Evolutionary conservation across 805 yeast species (phyloP).

Genomic region (Candida parachauliodes): DNA sequence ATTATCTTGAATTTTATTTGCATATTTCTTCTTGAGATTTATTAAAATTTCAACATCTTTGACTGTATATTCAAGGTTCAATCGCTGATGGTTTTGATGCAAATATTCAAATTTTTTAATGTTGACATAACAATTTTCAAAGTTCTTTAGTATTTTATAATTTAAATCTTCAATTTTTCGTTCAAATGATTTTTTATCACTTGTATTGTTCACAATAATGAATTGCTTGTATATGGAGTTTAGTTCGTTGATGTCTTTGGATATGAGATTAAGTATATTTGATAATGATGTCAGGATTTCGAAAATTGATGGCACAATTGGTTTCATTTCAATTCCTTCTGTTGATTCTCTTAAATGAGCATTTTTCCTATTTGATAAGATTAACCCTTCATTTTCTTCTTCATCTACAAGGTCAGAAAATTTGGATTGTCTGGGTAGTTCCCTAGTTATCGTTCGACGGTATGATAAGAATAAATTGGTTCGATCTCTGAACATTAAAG

Average conservation of each 20-base stretch:
- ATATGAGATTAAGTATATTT: conserved; percentile 50
- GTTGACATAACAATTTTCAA: conserved; percentile 74
- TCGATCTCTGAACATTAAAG: conserved; percentile 94
- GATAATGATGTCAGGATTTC: conserved; percentile 74
- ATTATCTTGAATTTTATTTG: conserved; percentile 74
- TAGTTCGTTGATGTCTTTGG: conserved; percentile 53
- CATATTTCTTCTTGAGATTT: conserved; percentile 81
- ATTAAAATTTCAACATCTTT: conserved; percentile 64
- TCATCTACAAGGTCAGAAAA: conserved; percentile 46
- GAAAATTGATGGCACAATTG: conserved; percentile 74
- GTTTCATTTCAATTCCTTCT: conserved; percentile 52
- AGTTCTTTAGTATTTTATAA: conserved; percentile 65
- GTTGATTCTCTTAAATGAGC: conserved; percentile 15
- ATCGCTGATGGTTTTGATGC: conserved; percentile 39
- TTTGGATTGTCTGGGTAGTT: conserved; percentile 14
- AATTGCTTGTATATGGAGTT: conserved; percentile 74
- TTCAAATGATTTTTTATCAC: conserved; percentile 77
- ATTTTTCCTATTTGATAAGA: conserved; percentile 28
- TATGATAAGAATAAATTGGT: conserved; percentile 89
- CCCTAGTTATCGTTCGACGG: conserved; percentile 81
- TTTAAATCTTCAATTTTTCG: conserved; percentile 75
- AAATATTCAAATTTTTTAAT: conserved; percentile 60
- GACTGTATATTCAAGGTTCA: conserved; percentile 32
- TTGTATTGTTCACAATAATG: conserved; percentile 66
- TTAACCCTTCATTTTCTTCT: conserved; percentile 50